These are phyloP conservation scores for Cyclanthera cordifolia DNA, from an alignment of 306 rosid genomes.

Conservation along the genomic window DNA sequence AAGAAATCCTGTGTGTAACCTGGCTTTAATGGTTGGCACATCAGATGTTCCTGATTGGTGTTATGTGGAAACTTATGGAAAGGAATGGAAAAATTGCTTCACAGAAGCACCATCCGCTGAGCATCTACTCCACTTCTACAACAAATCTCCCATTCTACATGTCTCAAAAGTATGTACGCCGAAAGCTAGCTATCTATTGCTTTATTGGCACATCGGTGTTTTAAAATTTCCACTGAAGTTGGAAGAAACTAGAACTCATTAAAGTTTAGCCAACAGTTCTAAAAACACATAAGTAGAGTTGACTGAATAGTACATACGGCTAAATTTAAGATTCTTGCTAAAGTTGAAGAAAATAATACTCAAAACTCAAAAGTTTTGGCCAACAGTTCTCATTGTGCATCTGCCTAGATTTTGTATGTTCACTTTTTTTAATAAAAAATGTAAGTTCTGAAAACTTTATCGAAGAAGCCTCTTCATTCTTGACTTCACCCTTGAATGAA, in stretches of 20 bases:
- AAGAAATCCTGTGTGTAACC: constrained; percentile 67
- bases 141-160: constrained; percentile 71
- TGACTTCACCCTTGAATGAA: not conserved
- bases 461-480: not conserved
- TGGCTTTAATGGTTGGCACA: constrained; percentile 68
- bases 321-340: not conserved
- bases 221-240: not conserved
- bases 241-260: not conserved
- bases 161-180: constrained; percentile 36
- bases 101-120: constrained; percentile 46
- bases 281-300: not conserved
- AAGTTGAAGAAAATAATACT: not conserved
- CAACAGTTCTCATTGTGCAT: not conserved
- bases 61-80: constrained; percentile 58
- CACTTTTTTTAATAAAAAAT: not conserved
- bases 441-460: not conserved
- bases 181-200: constrained; percentile 3
- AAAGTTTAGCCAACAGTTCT: not conserved
- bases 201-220: not conserved
- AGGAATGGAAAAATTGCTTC: constrained; percentile 31
- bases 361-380: not conserved
- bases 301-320: not conserved
- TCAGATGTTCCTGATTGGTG: constrained; percentile 86
- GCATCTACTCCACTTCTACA: constrained; percentile 38
- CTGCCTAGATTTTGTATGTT: not conserved